A percentile compares a stretch with the other conserved stretches of the same genome.
Conservation (phyloP, 495 filamentous ascomycete species). For the Neurospora sp. region DNA sequence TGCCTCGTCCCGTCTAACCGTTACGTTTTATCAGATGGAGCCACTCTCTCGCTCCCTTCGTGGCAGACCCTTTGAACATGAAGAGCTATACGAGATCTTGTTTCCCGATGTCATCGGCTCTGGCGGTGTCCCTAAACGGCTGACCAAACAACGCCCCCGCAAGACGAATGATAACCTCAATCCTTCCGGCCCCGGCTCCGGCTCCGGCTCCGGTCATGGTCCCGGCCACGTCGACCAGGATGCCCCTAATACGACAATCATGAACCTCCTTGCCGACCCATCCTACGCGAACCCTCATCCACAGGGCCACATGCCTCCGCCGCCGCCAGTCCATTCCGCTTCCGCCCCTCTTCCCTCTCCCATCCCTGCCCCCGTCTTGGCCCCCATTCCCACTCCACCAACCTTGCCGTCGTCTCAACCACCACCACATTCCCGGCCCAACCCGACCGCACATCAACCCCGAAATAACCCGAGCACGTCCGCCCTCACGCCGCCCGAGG, state of each 20-base stretch:
- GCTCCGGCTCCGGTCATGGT: background rate
- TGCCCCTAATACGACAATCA: constrained; percentile 20
- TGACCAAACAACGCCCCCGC: constrained; percentile 32
- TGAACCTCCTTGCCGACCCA: constrained; percentile 22
- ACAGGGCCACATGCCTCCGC: constrained; percentile 16
- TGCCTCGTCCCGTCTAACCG: constrained; percentile 2
- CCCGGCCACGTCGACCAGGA: constrained; percentile 17
- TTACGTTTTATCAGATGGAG: constrained; percentile 26
- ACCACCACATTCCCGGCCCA: constrained; percentile 10
- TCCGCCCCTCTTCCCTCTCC: background rate
- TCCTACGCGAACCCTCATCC: constrained; percentile 9
- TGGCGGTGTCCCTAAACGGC: constrained; percentile 38
- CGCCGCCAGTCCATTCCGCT: background rate
- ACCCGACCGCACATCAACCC: constrained; percentile 8
- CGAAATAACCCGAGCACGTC: constrained; percentile 13
- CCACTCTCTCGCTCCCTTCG: constrained; percentile 37
- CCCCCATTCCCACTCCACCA: background rate
- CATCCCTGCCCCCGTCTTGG: background rate
- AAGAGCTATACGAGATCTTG: constrained; percentile 40
- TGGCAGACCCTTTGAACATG: constrained; percentile 39
- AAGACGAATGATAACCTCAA: constrained; percentile 25
- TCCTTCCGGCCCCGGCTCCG: background rate
- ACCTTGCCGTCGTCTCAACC: constrained; percentile 1
- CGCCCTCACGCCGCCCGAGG: constrained; percentile 41
- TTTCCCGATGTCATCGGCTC: constrained; percentile 42